Evolutionary conservation across 345 rosid genomes (phyloP).

Genomic region (Erysimum cheiranthoides): DNA sequence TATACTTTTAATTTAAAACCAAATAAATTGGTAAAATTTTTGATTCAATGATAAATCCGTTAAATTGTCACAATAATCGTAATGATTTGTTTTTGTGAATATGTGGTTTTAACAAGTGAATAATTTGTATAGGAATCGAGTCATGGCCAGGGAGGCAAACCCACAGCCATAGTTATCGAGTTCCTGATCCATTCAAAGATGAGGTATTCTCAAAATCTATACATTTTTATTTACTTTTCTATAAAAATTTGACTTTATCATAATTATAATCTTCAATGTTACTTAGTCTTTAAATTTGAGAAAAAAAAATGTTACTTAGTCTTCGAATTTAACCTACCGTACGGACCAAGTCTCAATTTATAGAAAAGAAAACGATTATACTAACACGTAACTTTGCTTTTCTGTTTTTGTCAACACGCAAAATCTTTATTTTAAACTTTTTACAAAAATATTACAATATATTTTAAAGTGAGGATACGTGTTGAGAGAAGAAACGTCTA

Average conservation of each 20-base stretch:
- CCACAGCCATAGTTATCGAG: constrained; percentile 84
- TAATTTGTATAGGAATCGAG: constrained; percentile 54
- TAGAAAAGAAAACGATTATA: not conserved
- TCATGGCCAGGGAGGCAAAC: constrained; percentile 86
- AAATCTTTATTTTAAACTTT: not conserved
- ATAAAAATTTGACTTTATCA: not conserved
- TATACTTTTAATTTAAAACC: not conserved
- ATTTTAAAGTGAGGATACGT: not conserved
- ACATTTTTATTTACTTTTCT: not conserved
- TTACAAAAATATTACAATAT: not conserved
- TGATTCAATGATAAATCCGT: too few relatives aligned
- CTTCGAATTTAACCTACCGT: not conserved
- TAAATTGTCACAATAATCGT: too few relatives aligned
- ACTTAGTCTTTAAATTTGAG: too few relatives aligned
- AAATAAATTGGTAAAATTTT: not conserved
- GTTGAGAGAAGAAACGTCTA: not conserved
- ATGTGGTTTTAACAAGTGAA: not conserved
- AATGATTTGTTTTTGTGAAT: too few relatives aligned
- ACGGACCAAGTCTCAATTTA: not conserved
- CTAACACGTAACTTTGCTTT: not conserved
- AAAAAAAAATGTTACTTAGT: too few relatives aligned
- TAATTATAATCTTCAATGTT: not conserved
- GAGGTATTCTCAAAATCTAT: constrained; percentile 47
- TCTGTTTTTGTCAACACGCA: not conserved
- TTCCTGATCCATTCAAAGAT: constrained; percentile 63